phyloP scores from a whole-genome alignment of 768 basidiomycete species.

The Pleurotus ostreatus region DNA sequence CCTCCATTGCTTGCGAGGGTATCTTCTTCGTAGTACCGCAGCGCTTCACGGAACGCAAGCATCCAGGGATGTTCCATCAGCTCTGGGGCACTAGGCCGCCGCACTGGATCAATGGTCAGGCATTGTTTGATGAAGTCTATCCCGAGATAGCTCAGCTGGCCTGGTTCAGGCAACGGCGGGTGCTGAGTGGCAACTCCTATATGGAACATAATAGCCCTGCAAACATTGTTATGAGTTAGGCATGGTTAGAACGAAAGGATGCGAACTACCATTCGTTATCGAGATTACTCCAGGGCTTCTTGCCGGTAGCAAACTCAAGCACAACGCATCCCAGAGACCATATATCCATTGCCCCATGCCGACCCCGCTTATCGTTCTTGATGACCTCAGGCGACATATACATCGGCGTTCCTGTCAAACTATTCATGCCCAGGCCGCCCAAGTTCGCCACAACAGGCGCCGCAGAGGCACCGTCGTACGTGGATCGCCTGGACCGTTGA shows the following conservation, averaged over 20 bases:
- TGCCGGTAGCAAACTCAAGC: constrained; percentile 92
- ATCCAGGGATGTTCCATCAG: constrained; percentile 91
- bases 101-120: constrained; percentile 79
- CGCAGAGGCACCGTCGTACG: constrained; percentile 32
- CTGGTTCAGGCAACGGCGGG: constrained; percentile 89
- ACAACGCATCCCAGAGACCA: constrained; percentile 99
- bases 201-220: constrained; percentile 99
- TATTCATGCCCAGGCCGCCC: constrained; percentile 56
- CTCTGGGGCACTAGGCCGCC: constrained; percentile 80
- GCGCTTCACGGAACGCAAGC: constrained; percentile 70
- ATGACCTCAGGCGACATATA: constrained; percentile 99
- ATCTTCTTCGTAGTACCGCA: constrained; percentile 63
- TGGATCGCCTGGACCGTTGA: constrained; percentile 60
- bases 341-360: constrained; percentile 95
- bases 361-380: constrained; percentile 84
- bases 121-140: constrained; percentile 94
- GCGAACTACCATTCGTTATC: constrained; percentile 92
- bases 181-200: constrained; percentile 96
- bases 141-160: constrained; percentile 83
- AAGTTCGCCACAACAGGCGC: constrained; percentile 23
- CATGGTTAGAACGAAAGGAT: no score
- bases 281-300: constrained; percentile 97
- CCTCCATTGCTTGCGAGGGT: constrained; percentile 50
- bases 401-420: constrained; percentile 97
- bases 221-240: neutral